Evolutionary conservation across 768 basidiomycete genomes (phyloP), one percentile per base, ranked within the genome.

Genomic region (Tricholoma furcatifolium): DNA sequence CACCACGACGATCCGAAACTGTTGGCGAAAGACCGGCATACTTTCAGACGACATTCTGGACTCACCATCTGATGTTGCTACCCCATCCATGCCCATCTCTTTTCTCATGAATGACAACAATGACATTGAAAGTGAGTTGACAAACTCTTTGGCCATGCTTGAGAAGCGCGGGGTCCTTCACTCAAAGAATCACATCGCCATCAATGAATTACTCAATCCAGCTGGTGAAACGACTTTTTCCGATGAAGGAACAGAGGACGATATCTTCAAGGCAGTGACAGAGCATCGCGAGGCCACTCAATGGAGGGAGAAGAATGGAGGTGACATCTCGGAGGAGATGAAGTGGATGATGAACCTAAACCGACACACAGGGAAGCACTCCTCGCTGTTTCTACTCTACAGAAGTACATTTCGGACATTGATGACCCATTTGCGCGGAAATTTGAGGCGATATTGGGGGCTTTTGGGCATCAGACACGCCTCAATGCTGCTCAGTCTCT

Each of bases 21-120:
- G 70, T 54, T 72, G 71, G 69, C 20, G 32, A 7, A 69, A 70
- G 18, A 56, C 64, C 6, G 60, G 59, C 1, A 70, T 70, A 46
- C 52, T 69, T 6, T 63, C 17, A 21, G 51, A 47, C 59, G 8
- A 42, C 47, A 45, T 51, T 49, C 20, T 60, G 11, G 43, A 50
- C 35, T 34, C 51, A n/a, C 3, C 50, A 21, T 15, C 45, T 17
- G 45, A 34, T 34, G 11, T 12, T 6, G 32, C 44, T 42, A 46
- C 51, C 11, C 60, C 57, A n/a, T 30, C 63, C 20, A 41, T 66
- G 30, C 63, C 65, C 10, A 54, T 65, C 18, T 51, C 60, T 10
- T 57, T 57, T 20, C 63, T 67, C 17, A 48, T 67, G 31, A 47
- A 57, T 23, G 36, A 30, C 11, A n/a, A n/a, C n/a, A n/a, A n/a